Base-by-base conservation (phyloP, 2,329 filamentous ascomycete species). In the Aspergillus floridensis region DNA sequence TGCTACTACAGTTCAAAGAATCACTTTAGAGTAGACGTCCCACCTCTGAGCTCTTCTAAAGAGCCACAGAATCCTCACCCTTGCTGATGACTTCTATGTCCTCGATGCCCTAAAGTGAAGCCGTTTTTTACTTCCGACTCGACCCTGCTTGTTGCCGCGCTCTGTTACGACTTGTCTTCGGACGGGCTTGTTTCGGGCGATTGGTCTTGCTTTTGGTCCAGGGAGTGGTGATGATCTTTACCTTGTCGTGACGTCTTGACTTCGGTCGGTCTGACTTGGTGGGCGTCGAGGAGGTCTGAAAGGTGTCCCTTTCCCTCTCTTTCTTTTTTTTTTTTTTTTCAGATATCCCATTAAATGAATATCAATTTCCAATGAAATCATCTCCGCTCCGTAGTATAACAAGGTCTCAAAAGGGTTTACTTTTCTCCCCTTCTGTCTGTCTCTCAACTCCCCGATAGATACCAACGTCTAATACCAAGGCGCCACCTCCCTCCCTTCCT, bases 11-110 rank as follows among this genome's bases (percentile, higher is more conserved):
- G 76, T 79, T 79, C 77, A 80, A 79, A 92, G 90, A 93, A 93
- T 93, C 91, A 91, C 91, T 96, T 96, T 96, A 93, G 92, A 96
- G 92, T 93, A 88, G 84, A 91, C 87, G 87, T 92, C 73, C 89
- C 85, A 84, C 84, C 87, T 91, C 90, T 95, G 89, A 91, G 87
- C 89, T 93, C 86, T 87, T 86, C 85, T 92, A 85, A 89, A 84
- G 84, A 96, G 92, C 90, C 86, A 92, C 89, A 93, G 89, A 92
- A 82, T 83, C 86, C 87, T 87, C 86, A 93, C 88, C 90, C 91
- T 92, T 91, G 90, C 90, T 91, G 91, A 96, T 95, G 91, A 96
- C 78, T 80, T 65, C 72, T 72, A 90, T 85, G 88, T 91, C 91
- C 89, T 91, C 91, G 87, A 83, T 84, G 81, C 88, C 89, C 88